phyloP scores from a whole-genome alignment of 1,139 yeast species.

The Geotrichum bryndzae region DNA sequence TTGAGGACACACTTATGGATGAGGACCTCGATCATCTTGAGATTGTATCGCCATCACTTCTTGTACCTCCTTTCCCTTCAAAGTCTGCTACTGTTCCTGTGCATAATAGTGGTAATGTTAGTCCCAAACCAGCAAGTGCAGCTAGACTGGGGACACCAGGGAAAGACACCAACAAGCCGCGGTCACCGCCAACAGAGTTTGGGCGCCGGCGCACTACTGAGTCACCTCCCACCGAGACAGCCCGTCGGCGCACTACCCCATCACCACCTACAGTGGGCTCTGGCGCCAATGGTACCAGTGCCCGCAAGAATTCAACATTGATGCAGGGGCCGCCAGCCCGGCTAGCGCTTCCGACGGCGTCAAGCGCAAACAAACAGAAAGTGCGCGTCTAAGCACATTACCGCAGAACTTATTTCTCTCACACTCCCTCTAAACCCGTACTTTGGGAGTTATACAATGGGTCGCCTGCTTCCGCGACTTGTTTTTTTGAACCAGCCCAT shows the following conservation, averaged over 20 bases:
- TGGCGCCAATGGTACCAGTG: background rate
- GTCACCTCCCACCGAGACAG: background rate
- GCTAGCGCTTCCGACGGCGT: constrained; percentile 22
- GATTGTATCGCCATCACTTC: background rate
- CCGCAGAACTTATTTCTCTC: background rate
- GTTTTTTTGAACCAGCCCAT: no score
- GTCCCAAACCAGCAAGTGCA: background rate
- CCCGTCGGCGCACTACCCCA: background rate
- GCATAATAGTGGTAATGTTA: background rate
- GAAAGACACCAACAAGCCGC: constrained; percentile 9
- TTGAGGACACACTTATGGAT: background rate
- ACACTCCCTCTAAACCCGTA: no score
- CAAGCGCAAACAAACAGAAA: constrained; percentile 24
- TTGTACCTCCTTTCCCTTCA: background rate
- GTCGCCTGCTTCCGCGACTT: no score
- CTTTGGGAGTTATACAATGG: no score
- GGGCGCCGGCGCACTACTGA: background rate
- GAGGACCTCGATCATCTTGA: background rate
- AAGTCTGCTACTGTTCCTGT: background rate
- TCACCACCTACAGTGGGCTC: background rate
- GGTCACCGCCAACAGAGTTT: background rate
- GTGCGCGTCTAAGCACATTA: background rate
- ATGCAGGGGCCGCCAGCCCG: constrained; percentile 1
- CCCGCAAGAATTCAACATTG: background rate
- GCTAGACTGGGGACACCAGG: background rate